Evolutionary conservation across 2,329 filamentous ascomycete genomes (phyloP).

Genomic region (Paecilomyces sp.): DNA sequence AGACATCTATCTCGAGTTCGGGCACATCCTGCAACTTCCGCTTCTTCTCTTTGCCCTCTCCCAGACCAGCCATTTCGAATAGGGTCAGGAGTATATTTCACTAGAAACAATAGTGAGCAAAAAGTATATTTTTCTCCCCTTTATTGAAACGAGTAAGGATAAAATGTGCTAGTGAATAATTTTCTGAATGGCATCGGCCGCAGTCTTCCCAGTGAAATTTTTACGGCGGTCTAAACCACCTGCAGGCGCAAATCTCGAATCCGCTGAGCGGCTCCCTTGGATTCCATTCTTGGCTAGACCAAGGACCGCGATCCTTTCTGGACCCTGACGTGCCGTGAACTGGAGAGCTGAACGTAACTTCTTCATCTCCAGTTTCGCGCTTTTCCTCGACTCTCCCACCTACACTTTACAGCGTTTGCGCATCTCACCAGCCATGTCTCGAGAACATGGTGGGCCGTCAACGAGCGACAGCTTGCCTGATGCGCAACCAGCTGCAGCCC

Average conservation of each 20-base stretch:
- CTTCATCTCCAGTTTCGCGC: neutral
- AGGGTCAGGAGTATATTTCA: neutral
- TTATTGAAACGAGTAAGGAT: neutral
- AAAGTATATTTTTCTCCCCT: neutral
- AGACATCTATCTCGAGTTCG: conserved; percentile 84
- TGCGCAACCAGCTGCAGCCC: conserved; percentile 21
- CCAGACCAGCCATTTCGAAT: conserved; percentile 19
- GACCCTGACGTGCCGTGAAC: neutral
- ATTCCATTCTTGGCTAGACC: neutral
- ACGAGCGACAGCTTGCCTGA: conserved; percentile 25
- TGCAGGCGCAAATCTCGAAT: conserved; percentile 10
- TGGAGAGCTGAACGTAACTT: neutral
- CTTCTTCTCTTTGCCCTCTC: conserved; percentile 48
- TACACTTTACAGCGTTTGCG: neutral
- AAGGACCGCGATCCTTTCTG: conserved; percentile 4
- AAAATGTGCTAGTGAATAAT: neutral
- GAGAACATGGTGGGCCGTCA: conserved; percentile 20
- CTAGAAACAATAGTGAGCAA: neutral
- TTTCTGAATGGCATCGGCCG: neutral
- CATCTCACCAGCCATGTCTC: conserved; percentile 19
- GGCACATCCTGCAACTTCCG: conserved; percentile 54
- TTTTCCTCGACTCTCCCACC: neutral
- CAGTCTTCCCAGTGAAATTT: conserved; percentile 2
- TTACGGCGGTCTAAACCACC: conserved; percentile 23
- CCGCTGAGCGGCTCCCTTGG: conserved; percentile 3